These are phyloP conservation scores for Hyaloscypha finlandica DNA, from an alignment of 495 filamentous ascomycete genomes.

Conservation along the genomic window DNA sequence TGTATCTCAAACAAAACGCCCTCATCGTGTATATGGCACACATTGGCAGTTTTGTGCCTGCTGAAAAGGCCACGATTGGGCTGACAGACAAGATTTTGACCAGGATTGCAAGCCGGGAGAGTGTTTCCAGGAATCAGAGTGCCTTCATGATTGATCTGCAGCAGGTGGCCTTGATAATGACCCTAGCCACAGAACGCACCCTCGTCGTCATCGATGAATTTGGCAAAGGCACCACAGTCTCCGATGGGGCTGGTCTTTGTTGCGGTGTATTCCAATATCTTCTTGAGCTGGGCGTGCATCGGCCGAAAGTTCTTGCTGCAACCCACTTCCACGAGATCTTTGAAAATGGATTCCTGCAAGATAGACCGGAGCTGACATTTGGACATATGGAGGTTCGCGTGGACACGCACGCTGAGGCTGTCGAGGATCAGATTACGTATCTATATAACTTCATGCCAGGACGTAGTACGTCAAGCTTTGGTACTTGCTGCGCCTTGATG, in stretches of 20 bases:
- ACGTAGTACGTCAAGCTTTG: conserved; percentile 79
- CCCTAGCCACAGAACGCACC: conserved; percentile 74
- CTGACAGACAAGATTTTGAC: conserved; percentile 93
- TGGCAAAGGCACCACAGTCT: conserved; percentile 86
- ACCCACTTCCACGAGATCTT: conserved; percentile 98
- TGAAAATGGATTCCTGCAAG: conserved; percentile 65
- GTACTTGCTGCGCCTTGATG: conserved; percentile 79
- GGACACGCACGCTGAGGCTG: conserved; percentile 56
- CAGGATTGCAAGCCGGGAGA: conserved; percentile 83
- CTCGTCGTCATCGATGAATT: conserved; percentile 92
- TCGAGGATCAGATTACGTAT: conserved; percentile 81
- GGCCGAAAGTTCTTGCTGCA: conserved; percentile 81
- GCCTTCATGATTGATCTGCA: conserved; percentile 94
- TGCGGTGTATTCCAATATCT: conserved; percentile 81
- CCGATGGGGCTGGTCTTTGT: conserved; percentile 84
- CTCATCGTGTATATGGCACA: conserved; percentile 93
- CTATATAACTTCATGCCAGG: conserved; percentile 75
- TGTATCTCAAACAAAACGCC: conserved; percentile 96
- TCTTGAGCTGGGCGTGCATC: conserved; percentile 55
- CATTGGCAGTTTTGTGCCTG: conserved; percentile 89
- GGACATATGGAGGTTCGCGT: conserved; percentile 88
- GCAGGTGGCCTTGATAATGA: conserved; percentile 78
- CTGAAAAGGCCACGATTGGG: conserved; percentile 75
- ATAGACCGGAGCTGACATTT: conserved; percentile 62
- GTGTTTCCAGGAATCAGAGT: conserved; percentile 81